These are phyloP conservation scores for Daldinia sp. DNA, from an alignment of 2,329 filamentous ascomycete species.

Conservation along the genomic window DNA sequence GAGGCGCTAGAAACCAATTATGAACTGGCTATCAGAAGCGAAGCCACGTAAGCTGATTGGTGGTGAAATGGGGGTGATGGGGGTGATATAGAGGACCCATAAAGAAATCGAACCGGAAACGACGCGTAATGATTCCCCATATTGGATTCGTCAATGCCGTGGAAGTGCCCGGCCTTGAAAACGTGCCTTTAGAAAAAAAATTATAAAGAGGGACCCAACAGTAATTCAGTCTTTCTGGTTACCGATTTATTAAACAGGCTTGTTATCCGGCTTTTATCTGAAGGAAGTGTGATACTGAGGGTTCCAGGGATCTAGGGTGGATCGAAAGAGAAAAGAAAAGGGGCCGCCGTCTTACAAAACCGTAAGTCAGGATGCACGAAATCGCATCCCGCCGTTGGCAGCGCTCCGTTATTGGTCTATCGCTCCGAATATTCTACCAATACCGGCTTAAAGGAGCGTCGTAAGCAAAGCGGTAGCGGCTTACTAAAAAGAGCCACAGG, in stretches of 20 bases:
- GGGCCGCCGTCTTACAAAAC: constrained; percentile 1
- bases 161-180: constrained; percentile 1
- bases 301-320: constrained; percentile 17
- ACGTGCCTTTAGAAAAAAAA: background rate
- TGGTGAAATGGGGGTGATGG: background rate
- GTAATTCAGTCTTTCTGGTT: background rate
- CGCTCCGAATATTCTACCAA: constrained; percentile 4
- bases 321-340: constrained; percentile 5
- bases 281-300: constrained; percentile 5
- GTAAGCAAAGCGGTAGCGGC: constrained; percentile 4
- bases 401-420: constrained; percentile 6
- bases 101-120: constrained; percentile 10
- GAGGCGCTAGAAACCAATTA: constrained; percentile 5
- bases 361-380: constrained; percentile 4
- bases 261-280: constrained; percentile 19
- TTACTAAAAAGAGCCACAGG: constrained; percentile 6
- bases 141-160: constrained; percentile 7
- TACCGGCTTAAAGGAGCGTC: background rate
- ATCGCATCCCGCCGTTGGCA: background rate
- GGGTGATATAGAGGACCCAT: background rate
- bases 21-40: constrained; percentile 2
- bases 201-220: background rate
- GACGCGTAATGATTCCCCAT: constrained; percentile 10
- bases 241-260: background rate
- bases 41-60: constrained; percentile 21